Evolutionary conservation across 2,329 filamentous ascomycete genomes (phyloP).

Genomic region (Colletotrichum cordylinicola): DNA sequence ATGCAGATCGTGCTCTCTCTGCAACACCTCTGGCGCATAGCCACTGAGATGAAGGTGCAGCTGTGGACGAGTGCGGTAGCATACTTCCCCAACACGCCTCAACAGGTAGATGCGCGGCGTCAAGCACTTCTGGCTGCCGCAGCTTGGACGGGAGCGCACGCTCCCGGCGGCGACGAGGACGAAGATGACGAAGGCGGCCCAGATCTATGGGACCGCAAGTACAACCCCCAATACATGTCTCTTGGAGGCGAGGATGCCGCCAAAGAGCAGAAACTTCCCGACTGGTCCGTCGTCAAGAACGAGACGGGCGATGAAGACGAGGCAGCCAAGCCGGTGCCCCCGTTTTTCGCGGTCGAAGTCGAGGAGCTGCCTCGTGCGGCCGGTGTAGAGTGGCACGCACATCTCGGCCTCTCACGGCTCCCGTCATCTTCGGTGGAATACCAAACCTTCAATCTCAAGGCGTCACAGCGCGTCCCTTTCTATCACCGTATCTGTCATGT

Average conservation of each 20-base stretch:
- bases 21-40: conserved; percentile 91
- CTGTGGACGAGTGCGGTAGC: conserved; percentile 80
- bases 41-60: conserved; percentile 70
- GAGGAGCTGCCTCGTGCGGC: conserved; percentile 76
- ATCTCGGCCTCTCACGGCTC: conserved; percentile 59
- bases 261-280: conserved; percentile 47
- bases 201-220: conserved; percentile 74
- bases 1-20: conserved; percentile 75
- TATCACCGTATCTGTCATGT: conserved; percentile 6
- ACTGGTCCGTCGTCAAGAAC: conserved; percentile 52
- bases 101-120: conserved; percentile 29
- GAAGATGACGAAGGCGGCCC: conserved; percentile 51
- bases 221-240: conserved; percentile 56
- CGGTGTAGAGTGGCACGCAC: conserved; percentile 83
- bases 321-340: conserved; percentile 51
- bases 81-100: conserved; percentile 62
- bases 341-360: conserved; percentile 78
- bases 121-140: conserved; percentile 48
- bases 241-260: conserved; percentile 33
- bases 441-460: not conserved
- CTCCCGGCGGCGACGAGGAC: conserved; percentile 55
- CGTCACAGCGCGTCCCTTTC: not conserved
- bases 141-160: conserved; percentile 47
- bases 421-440: conserved; percentile 15
- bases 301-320: conserved; percentile 27